phyloP scores from a whole-genome alignment of 768 basidiomycete species.

The Clavaria fumosa region DNA sequence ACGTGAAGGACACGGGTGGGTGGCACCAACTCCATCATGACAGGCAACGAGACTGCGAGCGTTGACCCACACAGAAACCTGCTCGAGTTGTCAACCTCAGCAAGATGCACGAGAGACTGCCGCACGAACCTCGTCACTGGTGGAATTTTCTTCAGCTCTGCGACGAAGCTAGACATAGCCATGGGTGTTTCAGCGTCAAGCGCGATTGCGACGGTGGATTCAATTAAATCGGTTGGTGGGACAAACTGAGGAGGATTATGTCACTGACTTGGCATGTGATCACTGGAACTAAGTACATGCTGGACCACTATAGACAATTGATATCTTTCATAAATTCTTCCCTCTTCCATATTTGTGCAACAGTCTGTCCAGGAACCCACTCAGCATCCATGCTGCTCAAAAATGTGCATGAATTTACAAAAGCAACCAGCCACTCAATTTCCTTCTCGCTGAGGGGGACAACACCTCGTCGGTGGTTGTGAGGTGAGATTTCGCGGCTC shows the following conservation, averaged over 20 bases:
- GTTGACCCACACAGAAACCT: constrained; percentile 36
- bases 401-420: not conserved
- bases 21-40: constrained; percentile 37
- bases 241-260: no score
- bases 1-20: constrained; percentile 41
- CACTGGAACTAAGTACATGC: no score
- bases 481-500: not conserved
- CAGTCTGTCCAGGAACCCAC: not conserved
- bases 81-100: no score
- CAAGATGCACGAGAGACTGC: no score
- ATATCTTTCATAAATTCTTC: no score
- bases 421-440: constrained; percentile 1
- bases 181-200: no score
- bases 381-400: constrained; percentile 1
- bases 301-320: no score
- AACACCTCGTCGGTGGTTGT: not conserved
- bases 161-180: not conserved
- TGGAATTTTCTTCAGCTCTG: constrained; percentile 68
- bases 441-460: not conserved
- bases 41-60: constrained; percentile 40
- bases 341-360: constrained; percentile 13
- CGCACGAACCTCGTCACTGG: constrained; percentile 53
- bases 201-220: no score
- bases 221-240: no score
- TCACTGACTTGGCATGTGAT: no score